A percentile compares a stretch with the other conserved stretches of the same genome.
Conservation (phyloP, 2,329 filamentous ascomycete species). For the Monilinia aucupariae region DNA sequence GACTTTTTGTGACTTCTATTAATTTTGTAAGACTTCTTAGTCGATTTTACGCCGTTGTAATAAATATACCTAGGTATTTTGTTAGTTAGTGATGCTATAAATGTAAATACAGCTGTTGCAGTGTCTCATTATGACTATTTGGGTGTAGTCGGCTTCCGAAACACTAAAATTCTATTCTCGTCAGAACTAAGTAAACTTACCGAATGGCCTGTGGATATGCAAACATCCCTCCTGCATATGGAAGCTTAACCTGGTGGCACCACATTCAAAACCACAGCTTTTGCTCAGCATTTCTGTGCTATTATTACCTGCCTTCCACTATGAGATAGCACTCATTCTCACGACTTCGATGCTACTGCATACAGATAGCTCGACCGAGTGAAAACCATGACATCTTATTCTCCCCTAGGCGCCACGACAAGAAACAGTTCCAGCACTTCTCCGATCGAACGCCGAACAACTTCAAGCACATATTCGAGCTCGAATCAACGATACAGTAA, state of each 20-base stretch:
- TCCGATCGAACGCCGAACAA: constrained; percentile 24
- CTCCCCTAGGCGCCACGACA: constrained; percentile 16
- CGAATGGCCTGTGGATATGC: constrained; percentile 2
- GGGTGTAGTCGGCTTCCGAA: neutral
- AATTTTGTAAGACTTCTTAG: neutral
- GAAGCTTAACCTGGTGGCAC: constrained; percentile 3
- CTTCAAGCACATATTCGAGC: constrained; percentile 25
- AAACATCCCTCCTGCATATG: constrained; percentile 6
- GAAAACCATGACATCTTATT: constrained; percentile 29
- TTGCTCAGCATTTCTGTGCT: neutral
- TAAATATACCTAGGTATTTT: neutral
- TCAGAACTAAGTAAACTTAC: constrained; percentile 8
- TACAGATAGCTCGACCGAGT: constrained; percentile 18
- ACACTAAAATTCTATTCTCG: neutral
- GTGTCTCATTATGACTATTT: constrained; percentile 2
- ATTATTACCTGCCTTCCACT: neutral
- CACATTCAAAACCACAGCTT: neutral
- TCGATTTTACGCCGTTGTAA: neutral
- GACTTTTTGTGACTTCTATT: neutral
- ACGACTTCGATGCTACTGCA: constrained; percentile 17
- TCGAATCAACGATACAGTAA: constrained; percentile 33
- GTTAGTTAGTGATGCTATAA: neutral
- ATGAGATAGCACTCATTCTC: constrained; percentile 18
- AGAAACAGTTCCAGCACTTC: constrained; percentile 29
- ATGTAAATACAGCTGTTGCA: neutral